Percentiles rank a stretch among this genome's conserved stretches.
Evolutionary conservation across 257 asterid genomes (phyloP).

Genomic region (Scutellaria galericulata): DNA sequence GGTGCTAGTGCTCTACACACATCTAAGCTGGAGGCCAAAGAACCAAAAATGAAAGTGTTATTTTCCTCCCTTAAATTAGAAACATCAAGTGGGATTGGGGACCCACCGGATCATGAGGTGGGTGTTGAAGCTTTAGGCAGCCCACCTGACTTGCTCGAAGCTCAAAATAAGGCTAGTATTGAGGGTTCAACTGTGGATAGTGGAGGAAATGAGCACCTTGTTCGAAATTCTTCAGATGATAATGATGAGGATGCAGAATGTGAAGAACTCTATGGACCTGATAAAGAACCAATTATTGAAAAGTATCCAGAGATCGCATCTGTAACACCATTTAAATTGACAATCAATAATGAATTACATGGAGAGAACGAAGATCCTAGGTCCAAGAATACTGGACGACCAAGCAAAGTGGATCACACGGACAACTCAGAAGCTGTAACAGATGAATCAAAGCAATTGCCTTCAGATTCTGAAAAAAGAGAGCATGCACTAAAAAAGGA

Average conservation of each 20-base stretch:
- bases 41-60: conserved; percentile 67
- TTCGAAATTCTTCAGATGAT: conserved; percentile 45
- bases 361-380: conserved; percentile 41
- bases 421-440: conserved; percentile 34
- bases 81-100: conserved; percentile 46
- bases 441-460: conserved; percentile 45
- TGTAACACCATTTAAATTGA: conserved; percentile 37
- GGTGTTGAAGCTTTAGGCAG: conserved; percentile 40
- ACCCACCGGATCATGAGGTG: conserved; percentile 33
- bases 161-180: conserved; percentile 33
- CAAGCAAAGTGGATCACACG: conserved; percentile 33
- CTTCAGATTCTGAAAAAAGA: conserved; percentile 38
- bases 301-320: conserved; percentile 60
- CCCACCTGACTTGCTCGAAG: conserved; percentile 39
- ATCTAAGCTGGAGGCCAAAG: conserved; percentile 57
- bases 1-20: conserved; percentile 61
- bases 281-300: conserved; percentile 62
- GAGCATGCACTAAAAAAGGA: conserved; percentile 45
- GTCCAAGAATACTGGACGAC: conserved; percentile 40
- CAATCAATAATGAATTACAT: conserved; percentile 29
- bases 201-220: conserved; percentile 32
- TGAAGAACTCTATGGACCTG: conserved; percentile 95
- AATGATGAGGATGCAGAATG: conserved; percentile 75
- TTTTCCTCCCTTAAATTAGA: conserved; percentile 65
- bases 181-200: conserved; percentile 42